A percentile compares a stretch with the other conserved stretches of the same genome.
Conservation (phyloP, 2,329 filamentous ascomycete genomes). For the Aureobasidium namibiae region DNA sequence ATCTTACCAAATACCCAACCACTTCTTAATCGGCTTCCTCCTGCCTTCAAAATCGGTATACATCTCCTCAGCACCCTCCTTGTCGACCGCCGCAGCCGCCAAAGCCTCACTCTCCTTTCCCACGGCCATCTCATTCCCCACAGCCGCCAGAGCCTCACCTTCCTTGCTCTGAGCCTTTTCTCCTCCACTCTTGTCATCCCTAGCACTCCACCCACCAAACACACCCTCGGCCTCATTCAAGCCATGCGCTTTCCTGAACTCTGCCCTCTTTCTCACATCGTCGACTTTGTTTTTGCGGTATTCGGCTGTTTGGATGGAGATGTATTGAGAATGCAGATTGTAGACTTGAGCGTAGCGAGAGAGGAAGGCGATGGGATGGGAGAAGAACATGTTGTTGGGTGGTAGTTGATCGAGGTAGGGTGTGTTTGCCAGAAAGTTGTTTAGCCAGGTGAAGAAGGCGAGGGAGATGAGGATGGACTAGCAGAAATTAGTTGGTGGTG, state of each 20-base stretch:
- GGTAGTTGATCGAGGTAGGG: slow-evolving; percentile 75
- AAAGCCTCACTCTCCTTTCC: slow-evolving; percentile 20
- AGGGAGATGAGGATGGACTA: slow-evolving; percentile 62
- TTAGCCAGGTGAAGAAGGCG: slow-evolving; percentile 62
- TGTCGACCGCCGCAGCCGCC: slow-evolving; percentile 19
- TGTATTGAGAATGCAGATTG: slow-evolving; percentile 65
- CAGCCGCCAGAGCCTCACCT: neutral
- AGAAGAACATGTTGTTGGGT: slow-evolving; percentile 56
- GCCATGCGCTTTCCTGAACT: slow-evolving; percentile 81
- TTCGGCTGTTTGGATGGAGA: slow-evolving; percentile 59
- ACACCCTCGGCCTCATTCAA: slow-evolving; percentile 50
- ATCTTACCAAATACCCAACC: slow-evolving; percentile 68
- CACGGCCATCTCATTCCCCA: neutral
- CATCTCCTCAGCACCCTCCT: slow-evolving; percentile 24
- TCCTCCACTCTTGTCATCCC: slow-evolving; percentile 26
- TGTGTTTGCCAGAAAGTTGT: slow-evolving; percentile 71
- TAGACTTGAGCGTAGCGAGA: slow-evolving; percentile 63
- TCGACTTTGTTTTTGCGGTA: slow-evolving; percentile 66
- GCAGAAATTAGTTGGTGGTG: no score
- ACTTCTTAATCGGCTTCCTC: slow-evolving; percentile 62
- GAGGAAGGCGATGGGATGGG: slow-evolving; percentile 61
- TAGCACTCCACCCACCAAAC: slow-evolving; percentile 42
- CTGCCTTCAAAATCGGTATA: slow-evolving; percentile 29
- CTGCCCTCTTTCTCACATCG: slow-evolving; percentile 77
- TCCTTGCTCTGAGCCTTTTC: no score